phyloP scores from a whole-genome alignment of 1,284 basidiomycete species.

The Malassezia slooffiae region DNA sequence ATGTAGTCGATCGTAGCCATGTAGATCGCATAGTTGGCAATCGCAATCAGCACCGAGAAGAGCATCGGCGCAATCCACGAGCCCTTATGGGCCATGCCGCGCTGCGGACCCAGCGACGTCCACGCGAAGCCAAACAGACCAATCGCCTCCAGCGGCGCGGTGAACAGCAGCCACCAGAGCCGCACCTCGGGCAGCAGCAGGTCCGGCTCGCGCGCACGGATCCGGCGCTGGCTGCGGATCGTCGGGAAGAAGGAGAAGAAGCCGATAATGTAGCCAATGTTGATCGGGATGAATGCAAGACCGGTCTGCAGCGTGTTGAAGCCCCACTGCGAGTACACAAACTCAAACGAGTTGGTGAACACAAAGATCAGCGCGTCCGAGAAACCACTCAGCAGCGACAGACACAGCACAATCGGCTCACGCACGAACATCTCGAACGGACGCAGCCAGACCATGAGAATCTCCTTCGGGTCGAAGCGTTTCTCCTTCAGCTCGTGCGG shows the following conservation, averaged over 20 bases:
- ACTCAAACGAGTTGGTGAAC: slow-evolving; percentile 48
- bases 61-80: slow-evolving; percentile 50
- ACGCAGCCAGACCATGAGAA: slow-evolving; percentile 44
- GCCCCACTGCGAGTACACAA: slow-evolving; percentile 48
- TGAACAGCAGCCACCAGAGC: slow-evolving; percentile 47
- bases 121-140: slow-evolving; percentile 50
- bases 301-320: slow-evolving; percentile 45
- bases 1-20: slow-evolving; percentile 49
- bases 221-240: slow-evolving; percentile 34
- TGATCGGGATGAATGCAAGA: slow-evolving; percentile 47
- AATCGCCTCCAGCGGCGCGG: slow-evolving; percentile 47
- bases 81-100: no score
- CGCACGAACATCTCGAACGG: slow-evolving; percentile 47
- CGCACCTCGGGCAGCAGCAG: slow-evolving; percentile 45
- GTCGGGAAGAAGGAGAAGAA: slow-evolving; percentile 47
- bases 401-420: slow-evolving; percentile 49
- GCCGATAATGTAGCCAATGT: slow-evolving; percentile 48
- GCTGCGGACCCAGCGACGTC: slow-evolving; percentile 47
- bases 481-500: slow-evolving; percentile 47
- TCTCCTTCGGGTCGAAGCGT: slow-evolving; percentile 45
- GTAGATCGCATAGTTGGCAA: slow-evolving; percentile 46
- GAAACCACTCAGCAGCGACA: slow-evolving; percentile 47
- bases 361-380: slow-evolving; percentile 48
- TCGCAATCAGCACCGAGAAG: slow-evolving; percentile 47
- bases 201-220: slow-evolving; percentile 32